Evolutionary conservation across 495 filamentous ascomycete genomes (phyloP).

Genomic region (Chaetomium cochliodes): DNA sequence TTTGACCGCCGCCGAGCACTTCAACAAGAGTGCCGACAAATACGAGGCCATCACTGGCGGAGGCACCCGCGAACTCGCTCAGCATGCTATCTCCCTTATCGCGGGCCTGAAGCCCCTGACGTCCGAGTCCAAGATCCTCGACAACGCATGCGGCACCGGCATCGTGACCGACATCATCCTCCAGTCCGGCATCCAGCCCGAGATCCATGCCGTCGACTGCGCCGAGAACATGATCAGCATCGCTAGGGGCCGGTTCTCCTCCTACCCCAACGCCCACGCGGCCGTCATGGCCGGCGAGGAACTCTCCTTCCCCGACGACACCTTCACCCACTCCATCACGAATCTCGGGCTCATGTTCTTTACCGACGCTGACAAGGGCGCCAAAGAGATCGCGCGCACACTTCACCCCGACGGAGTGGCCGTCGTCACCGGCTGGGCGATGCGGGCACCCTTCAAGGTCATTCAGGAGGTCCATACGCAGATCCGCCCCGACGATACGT

Average conservation of each 20-base stretch:
- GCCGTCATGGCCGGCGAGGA: constrained; percentile 5
- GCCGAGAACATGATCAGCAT: constrained; percentile 8
- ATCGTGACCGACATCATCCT: constrained; percentile 7
- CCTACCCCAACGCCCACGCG: constrained; percentile 6
- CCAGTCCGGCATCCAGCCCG: constrained; percentile 8
- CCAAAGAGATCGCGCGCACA: constrained; percentile 1
- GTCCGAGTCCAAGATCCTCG: constrained; percentile 3
- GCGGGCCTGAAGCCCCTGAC: constrained; percentile 6
- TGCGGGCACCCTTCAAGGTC: constrained; percentile 7
- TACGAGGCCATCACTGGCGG: constrained; percentile 8
- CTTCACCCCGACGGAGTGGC: constrained; percentile 3
- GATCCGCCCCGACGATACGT: not conserved
- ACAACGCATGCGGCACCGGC: constrained; percentile 9
- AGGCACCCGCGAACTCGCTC: constrained; percentile 6
- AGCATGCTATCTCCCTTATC: constrained; percentile 6
- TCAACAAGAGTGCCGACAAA: constrained; percentile 5
- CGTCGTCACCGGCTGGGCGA: constrained; percentile 6
- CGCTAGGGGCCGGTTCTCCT: constrained; percentile 4
- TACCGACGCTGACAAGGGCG: constrained; percentile 5
- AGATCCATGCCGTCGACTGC: constrained; percentile 5
- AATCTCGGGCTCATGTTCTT: constrained; percentile 10
- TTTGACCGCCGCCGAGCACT: constrained; percentile 2
- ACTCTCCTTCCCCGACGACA: constrained; percentile 4
- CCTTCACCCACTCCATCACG: constrained; percentile 9
- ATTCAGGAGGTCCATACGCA: constrained; percentile 3